These are phyloP conservation scores for Exophiala viscosa DNA, from an alignment of 2,329 filamentous ascomycete species.

Conservation along the genomic window DNA sequence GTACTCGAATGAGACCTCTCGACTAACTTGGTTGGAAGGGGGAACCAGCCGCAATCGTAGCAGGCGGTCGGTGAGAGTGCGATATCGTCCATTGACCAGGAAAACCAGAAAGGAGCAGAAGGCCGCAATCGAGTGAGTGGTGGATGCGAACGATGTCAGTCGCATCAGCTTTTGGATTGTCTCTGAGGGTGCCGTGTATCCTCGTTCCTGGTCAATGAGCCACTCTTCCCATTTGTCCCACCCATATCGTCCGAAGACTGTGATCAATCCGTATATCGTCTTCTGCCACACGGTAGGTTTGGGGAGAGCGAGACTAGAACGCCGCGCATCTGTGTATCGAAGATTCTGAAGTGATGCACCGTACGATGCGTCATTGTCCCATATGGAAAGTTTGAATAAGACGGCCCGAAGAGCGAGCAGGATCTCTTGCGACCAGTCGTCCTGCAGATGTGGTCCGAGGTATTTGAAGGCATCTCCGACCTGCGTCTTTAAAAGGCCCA, in stretches of 20 bases:
- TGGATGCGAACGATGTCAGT: conserved; percentile 66
- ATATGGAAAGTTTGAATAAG: conserved; percentile 91
- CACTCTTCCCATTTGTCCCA: conserved; percentile 92
- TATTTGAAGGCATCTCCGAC: conserved; percentile 86
- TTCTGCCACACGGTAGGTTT: conserved; percentile 81
- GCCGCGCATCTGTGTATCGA: conserved; percentile 78
- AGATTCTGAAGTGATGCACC: conserved; percentile 90
- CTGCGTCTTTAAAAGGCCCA: conserved; percentile 79
- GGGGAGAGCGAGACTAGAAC: conserved; percentile 57
- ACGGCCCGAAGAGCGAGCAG: conserved; percentile 69
- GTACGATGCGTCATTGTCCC: conserved; percentile 95
- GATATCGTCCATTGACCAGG: conserved; percentile 82
- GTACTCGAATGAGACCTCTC: conserved; percentile 96
- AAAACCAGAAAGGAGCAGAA: conserved; percentile 87
- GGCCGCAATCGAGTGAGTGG: conserved; percentile 73
- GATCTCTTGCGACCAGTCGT: conserved; percentile 87
- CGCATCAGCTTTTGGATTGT: conserved; percentile 59
- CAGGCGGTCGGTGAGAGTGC: conserved; percentile 82
- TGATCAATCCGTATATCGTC: conserved; percentile 74
- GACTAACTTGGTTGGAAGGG: conserved; percentile 75
- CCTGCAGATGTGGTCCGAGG: conserved; percentile 69
- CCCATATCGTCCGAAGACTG: conserved; percentile 80
- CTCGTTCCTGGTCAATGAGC: conserved; percentile 71
- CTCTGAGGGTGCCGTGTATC: conserved; percentile 49
- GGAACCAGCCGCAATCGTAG: conserved; percentile 81